These are phyloP conservation scores for Zizania palustris DNA, from an alignment of 202 grass and related monocot genomes.

Conservation along the genomic window DNA sequence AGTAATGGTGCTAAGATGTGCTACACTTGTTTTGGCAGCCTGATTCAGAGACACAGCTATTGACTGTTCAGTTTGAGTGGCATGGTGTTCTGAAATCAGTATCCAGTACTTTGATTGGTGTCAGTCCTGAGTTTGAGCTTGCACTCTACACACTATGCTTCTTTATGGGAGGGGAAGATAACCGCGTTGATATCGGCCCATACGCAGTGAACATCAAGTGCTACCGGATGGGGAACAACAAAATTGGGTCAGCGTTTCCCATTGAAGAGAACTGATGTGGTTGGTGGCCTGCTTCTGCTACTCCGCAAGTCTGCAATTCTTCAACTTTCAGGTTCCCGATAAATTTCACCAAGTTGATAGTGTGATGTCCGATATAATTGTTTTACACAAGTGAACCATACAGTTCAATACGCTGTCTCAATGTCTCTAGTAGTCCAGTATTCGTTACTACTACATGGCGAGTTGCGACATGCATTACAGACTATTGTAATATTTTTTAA, in stretches of 20 bases:
- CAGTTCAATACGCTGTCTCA: slow-evolving; percentile 5
- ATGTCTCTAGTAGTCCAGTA: background rate
- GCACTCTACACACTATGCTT: slow-evolving; percentile 86
- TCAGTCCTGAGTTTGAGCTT: slow-evolving; percentile 92
- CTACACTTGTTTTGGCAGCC: slow-evolving; percentile 57
- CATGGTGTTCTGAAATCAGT: slow-evolving; percentile 89
- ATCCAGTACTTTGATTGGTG: slow-evolving; percentile 83
- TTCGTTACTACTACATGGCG: background rate
- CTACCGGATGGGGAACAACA: slow-evolving; percentile 72
- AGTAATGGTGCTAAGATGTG: slow-evolving; percentile 42
- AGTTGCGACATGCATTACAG: slow-evolving; percentile 4
- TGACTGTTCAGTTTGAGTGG: slow-evolving; percentile 96
- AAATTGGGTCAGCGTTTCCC: slow-evolving; percentile 89
- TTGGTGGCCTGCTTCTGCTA: slow-evolving; percentile 10
- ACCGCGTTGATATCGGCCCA: slow-evolving; percentile 66
- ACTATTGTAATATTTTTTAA: background rate
- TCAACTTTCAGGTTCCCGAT: slow-evolving; percentile 1
- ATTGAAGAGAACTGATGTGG: slow-evolving; percentile 64
- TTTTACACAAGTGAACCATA: slow-evolving; percentile 13
- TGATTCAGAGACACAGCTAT: slow-evolving; percentile 79
- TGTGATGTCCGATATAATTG: background rate
- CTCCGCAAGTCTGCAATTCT: slow-evolving; percentile 6
- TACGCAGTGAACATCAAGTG: slow-evolving; percentile 89
- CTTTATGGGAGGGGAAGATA: slow-evolving; percentile 79
- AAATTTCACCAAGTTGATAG: slow-evolving; percentile 7